Conservation (phyloP, 495 filamentous ascomycete species). For the Acidiella bohemica region DNA sequence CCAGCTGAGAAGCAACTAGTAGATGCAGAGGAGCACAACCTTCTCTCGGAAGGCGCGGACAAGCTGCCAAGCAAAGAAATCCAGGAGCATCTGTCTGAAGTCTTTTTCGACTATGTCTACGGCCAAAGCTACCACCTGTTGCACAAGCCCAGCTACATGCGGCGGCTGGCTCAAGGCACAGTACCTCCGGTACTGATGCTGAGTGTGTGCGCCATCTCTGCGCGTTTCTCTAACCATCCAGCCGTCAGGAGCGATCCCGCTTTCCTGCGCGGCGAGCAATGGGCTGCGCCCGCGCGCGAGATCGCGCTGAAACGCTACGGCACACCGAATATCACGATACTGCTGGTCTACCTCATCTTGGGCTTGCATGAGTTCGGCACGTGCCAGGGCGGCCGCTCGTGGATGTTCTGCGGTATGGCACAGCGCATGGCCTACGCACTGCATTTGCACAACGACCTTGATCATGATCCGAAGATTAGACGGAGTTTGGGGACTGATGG, state of each 20-base stretch:
- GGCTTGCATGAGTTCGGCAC: slow-evolving; percentile 94
- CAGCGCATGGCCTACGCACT: slow-evolving; percentile 94
- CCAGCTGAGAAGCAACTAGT: slow-evolving; percentile 39
- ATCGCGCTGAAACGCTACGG: slow-evolving; percentile 79
- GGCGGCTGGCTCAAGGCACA: slow-evolving; percentile 47
- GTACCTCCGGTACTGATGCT: slow-evolving; percentile 79
- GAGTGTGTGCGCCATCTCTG: slow-evolving; percentile 82
- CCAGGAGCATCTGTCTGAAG: slow-evolving; percentile 85
- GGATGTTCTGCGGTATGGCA: slow-evolving; percentile 89
- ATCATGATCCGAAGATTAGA: slow-evolving; percentile 55
- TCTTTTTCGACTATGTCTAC: slow-evolving; percentile 93
- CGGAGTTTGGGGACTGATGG: slow-evolving; percentile 27
- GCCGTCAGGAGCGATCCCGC: slow-evolving; percentile 68
- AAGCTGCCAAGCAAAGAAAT: slow-evolving; percentile 76
- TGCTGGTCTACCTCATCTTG: slow-evolving; percentile 76
- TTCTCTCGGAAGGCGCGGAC: slow-evolving; percentile 69
- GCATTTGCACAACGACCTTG: slow-evolving; percentile 87
- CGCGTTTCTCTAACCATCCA: slow-evolving; percentile 90
- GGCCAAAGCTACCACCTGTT: slow-evolving; percentile 91
- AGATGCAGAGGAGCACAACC: slow-evolving; percentile 56
- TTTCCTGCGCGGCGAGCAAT: slow-evolving; percentile 82
- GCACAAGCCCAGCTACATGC: slow-evolving; percentile 93
- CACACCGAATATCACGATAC: slow-evolving; percentile 87
- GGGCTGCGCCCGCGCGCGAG: slow-evolving; percentile 71
- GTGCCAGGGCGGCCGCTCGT: slow-evolving; percentile 83